Conservation (phyloP, 768 basidiomycete species). For the Lenzites betulinus region DNA sequence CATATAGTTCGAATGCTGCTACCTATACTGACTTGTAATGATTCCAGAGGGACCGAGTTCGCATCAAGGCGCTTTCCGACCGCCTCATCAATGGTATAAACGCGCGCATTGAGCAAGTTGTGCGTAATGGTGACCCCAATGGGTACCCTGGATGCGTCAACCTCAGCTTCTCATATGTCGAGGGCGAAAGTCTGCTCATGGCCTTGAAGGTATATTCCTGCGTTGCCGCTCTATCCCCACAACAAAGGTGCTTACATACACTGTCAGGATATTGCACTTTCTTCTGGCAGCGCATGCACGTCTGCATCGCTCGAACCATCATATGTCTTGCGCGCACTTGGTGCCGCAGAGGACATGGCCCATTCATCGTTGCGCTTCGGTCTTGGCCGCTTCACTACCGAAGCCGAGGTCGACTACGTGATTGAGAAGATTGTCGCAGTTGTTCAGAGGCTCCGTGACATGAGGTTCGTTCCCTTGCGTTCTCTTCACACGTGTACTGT, state of each 20-base stretch:
- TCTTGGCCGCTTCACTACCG: constrained; percentile 96
- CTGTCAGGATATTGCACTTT: constrained; percentile 89
- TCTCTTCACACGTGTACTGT: constrained; percentile 9
- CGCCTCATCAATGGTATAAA: constrained; percentile 83
- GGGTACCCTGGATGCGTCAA: constrained; percentile 98
- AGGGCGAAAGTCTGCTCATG: constrained; percentile 97
- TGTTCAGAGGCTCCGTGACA: constrained; percentile 88
- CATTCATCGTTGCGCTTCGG: constrained; percentile 98
- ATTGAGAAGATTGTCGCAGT: constrained; percentile 82
- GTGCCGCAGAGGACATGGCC: constrained; percentile 98
- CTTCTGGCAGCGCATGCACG: constrained; percentile 97
- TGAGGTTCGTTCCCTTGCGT: constrained; percentile 62
- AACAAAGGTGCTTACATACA: background rate
- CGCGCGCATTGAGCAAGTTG: constrained; percentile 82
- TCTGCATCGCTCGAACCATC: constrained; percentile 98
- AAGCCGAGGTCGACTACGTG: constrained; percentile 95
- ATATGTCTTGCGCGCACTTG: constrained; percentile 94
- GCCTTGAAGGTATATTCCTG: constrained; percentile 78
- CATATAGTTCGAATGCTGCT: background rate
- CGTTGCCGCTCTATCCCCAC: background rate
- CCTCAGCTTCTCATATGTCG: constrained; percentile 93
- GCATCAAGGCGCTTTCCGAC: constrained; percentile 73
- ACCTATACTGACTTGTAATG: constrained; percentile 30
- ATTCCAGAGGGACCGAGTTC: constrained; percentile 73
- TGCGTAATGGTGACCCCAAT: constrained; percentile 88